Conservation (phyloP, 2,329 filamentous ascomycete genomes). For the Pseudopithomyces chartarum region DNA sequence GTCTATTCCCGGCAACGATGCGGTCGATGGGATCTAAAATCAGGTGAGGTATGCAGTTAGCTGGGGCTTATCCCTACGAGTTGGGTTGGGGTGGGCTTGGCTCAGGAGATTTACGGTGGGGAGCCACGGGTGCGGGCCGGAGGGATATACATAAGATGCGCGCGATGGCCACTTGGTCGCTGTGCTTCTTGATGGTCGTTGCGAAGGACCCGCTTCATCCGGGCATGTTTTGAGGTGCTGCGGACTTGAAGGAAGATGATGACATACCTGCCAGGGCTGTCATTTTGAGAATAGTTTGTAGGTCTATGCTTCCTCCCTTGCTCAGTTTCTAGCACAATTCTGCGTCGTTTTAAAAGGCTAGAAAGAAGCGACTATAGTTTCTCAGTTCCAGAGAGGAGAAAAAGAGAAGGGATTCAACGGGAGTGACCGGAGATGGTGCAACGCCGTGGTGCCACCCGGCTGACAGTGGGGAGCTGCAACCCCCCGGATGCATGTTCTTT, state of each 20-base stretch:
- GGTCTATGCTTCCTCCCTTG: constrained; percentile 5
- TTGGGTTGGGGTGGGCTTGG: neutral
- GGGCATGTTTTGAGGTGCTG: neutral
- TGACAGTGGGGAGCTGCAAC: too few relatives aligned
- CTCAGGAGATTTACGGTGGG: constrained; percentile 9
- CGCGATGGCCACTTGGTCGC: constrained; percentile 3
- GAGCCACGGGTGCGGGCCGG: constrained; percentile 5
- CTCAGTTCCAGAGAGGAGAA: too few relatives aligned
- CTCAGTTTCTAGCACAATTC: neutral
- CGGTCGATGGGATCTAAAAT: constrained; percentile 62
- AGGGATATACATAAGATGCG: constrained; percentile 14
- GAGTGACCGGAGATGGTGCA: too few relatives aligned
- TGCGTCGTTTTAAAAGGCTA: neutral
- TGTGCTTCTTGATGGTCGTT: constrained; percentile 7
- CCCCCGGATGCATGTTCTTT: too few relatives aligned
- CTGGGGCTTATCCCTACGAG: constrained; percentile 16
- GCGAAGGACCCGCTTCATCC: constrained; percentile 8
- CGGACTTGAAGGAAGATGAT: neutral
- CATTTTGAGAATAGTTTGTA: constrained; percentile 9
- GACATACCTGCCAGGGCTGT: constrained; percentile 3
- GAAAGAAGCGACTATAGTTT: neutral
- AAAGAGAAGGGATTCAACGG: too few relatives aligned
- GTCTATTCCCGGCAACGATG: constrained; percentile 70
- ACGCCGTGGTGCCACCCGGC: too few relatives aligned
- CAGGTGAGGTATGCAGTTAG: constrained; percentile 31